Evolutionary conservation across 1,284 basidiomycete genomes (phyloP), one percentile per base, ranked within the genome.

Genomic region (Boletus semigastroideus): DNA sequence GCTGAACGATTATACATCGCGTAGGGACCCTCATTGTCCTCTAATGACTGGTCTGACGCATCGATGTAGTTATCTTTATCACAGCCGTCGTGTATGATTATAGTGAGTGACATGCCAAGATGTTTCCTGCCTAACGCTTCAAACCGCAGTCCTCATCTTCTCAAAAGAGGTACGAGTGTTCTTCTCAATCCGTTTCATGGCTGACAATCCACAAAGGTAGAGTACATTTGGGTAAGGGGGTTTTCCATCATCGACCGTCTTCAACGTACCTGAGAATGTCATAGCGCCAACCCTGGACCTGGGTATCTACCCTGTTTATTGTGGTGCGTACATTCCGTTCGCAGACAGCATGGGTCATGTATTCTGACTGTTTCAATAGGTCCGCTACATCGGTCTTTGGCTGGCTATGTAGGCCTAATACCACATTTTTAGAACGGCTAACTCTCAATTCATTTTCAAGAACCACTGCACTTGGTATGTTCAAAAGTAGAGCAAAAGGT

Each of bases 171-270:
- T 43, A 43, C 10, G 9, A 41, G 3, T 7, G 10, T 31, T 12
- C 9, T 10, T 1, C 0, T n/a, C 11, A 13, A 12, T 5, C 7
- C 11, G 5, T 11, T 9, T 13, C 4, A 11, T 36, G 19, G 38
- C 4, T 37, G 17, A 37, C 22, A 7, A n/a, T 17, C 1, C 14
- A 12, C 4, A 5, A 20, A 56, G 54, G 4, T 56, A 42, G 38
- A 56, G 1, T 57, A 57, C 31, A 7, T 57, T 34, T 57, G 56
- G 55, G 55, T 58, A 27, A 22, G n/a, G 28, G 16, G 22, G 8
- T 10, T 3, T 8, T 4, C 8, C 12, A 19, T 17, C 4, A 20
- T 9, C 17, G 14, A 1, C 14, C 1, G 2, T 12, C 3, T 1
- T 16, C 42, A 17, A 45, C 19, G 5, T 22, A 22, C 22, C 22